Evolutionary conservation across 2,329 filamentous ascomycete species (phyloP).

Genomic region (Dothidotthia symphoricarpi): DNA sequence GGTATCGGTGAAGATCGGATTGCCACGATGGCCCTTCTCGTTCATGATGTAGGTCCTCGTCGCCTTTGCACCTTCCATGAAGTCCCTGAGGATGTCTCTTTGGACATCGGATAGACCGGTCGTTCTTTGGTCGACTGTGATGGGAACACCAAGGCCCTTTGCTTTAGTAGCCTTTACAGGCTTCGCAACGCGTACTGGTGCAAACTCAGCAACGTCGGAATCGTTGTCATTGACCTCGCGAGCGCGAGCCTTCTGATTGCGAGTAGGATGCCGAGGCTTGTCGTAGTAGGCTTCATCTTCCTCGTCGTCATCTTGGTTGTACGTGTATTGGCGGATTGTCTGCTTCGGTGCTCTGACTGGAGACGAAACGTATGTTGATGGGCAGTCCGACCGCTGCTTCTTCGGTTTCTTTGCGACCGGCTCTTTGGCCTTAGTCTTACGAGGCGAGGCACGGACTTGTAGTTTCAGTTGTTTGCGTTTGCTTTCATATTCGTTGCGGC

Average conservation of each 20-base stretch:
- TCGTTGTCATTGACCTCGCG: slow-evolving; percentile 38
- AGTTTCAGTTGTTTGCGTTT: slow-evolving; percentile 47
- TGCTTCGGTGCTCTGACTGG: slow-evolving; percentile 53
- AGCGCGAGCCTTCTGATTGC: slow-evolving; percentile 30
- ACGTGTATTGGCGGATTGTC: slow-evolving; percentile 29
- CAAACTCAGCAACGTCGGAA: slow-evolving; percentile 49
- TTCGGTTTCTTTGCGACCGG: slow-evolving; percentile 19
- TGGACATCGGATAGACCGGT: slow-evolving; percentile 59
- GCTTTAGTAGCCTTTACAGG: slow-evolving; percentile 38
- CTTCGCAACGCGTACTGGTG: slow-evolving; percentile 36
- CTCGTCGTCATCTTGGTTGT: slow-evolving; percentile 27
- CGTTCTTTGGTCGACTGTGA: slow-evolving; percentile 57
- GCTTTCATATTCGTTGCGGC: slow-evolving; percentile 47
- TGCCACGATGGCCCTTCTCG: slow-evolving; percentile 54
- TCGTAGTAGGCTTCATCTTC: slow-evolving; percentile 29
- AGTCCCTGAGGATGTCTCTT: slow-evolving; percentile 61
- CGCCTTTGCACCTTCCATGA: slow-evolving; percentile 61
- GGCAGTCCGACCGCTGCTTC: slow-evolving; percentile 48
- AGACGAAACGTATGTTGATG: slow-evolving; percentile 68
- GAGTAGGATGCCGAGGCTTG: slow-evolving; percentile 17
- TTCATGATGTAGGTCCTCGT: slow-evolving; percentile 63
- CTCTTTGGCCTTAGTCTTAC: slow-evolving; percentile 35
- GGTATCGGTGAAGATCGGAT: slow-evolving; percentile 64
- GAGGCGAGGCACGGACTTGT: slow-evolving; percentile 53
- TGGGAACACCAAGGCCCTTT: slow-evolving; percentile 56